Base-by-base conservation (phyloP, 805 yeast species). In the Candida easanensis region DNA sequence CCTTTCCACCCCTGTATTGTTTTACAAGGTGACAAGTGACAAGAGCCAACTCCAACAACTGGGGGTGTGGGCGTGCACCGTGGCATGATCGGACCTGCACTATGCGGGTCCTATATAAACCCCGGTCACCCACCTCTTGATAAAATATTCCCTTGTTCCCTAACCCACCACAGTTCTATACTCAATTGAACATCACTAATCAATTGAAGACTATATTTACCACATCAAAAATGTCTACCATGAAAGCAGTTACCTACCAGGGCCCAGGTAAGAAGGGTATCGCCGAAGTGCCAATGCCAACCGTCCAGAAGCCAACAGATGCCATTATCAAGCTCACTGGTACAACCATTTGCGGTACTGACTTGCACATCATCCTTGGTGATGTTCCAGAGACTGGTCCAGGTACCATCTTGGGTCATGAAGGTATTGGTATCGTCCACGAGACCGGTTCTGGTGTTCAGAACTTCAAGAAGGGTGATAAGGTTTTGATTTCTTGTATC, bases 271-370 rank as follows among this genome's bases (percentile, higher is more conserved):
- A 56, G 16, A 67, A 66, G 39, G 57, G 65, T 11, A 58, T 74
- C 58, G 66, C 61, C 21, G 39, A 57, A 1, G 65, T 71, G 20
- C 61, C 71, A 18, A 64, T 61, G 40, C 84, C 85, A 28, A 57
- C 52, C 21, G 60, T 78, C 41, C 42, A 58, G 16, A 60, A 68
- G 15, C 71, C 77, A 33, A 70, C 77, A 14, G 84, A 80, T 52
- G 85, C 79, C 3, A 57, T 80, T 32, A 74, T 82, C 38, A 77
- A 77, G 55, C 68, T 78, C 16, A 59, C 71, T 37, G 71, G 76
- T 23, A 77, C 84, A 1, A 82, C 85, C 7, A 79, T 80, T 36
- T 80, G 85, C 58, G 85, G 85, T 33, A 69, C 82, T 2, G 86
- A 80, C 56, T 66, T 80, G 44, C 85, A 79, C 57, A 80, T 79